Conservation (phyloP, 2,329 filamentous ascomycete species). For the Rhynchosporium graminicola region DNA sequence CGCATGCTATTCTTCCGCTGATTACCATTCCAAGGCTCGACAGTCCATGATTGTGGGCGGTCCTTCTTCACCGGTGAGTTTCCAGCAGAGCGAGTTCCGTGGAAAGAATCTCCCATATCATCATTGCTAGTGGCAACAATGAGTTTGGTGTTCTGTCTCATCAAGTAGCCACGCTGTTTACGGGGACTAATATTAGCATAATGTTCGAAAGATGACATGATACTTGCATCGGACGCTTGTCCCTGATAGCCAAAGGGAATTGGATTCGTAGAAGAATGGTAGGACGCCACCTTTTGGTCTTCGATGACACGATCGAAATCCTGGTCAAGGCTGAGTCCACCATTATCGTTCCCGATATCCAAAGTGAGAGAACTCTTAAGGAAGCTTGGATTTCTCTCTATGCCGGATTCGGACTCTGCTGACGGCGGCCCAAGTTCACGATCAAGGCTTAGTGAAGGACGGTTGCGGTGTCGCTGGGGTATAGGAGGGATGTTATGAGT, state of each 20-base stretch:
- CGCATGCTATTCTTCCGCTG: slow-evolving; percentile 64
- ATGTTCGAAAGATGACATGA: slow-evolving; percentile 21
- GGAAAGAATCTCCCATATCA: slow-evolving; percentile 62
- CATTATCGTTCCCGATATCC: slow-evolving; percentile 70
- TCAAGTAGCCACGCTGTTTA: slow-evolving; percentile 93
- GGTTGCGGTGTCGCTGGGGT: slow-evolving; percentile 60
- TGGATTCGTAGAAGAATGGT: slow-evolving; percentile 36
- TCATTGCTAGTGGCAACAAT: slow-evolving; percentile 78
- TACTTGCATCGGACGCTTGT: slow-evolving; percentile 48
- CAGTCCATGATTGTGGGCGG: slow-evolving; percentile 90
- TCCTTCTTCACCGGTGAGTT: slow-evolving; percentile 73
- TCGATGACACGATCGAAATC: slow-evolving; percentile 96
- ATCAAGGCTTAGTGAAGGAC: slow-evolving; percentile 52
- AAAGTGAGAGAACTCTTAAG: slow-evolving; percentile 82
- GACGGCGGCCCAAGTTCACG: slow-evolving; percentile 34
- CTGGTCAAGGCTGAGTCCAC: slow-evolving; percentile 82
- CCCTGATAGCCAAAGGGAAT: slow-evolving; percentile 37
- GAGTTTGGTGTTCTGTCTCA: slow-evolving; percentile 97
- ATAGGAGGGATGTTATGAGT: slow-evolving; percentile 60
- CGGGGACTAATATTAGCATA: slow-evolving; percentile 64
- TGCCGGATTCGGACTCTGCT: slow-evolving; percentile 37
- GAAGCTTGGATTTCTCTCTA: slow-evolving; percentile 65
- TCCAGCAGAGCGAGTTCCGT: slow-evolving; percentile 59
- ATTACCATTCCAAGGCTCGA: slow-evolving; percentile 94
- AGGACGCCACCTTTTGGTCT: slow-evolving; percentile 85